Percentiles rank a stretch among this genome's conserved stretches.
Evolutionary conservation across 768 basidiomycete species (phyloP).

Genomic region (Termitomyces sp.): DNA sequence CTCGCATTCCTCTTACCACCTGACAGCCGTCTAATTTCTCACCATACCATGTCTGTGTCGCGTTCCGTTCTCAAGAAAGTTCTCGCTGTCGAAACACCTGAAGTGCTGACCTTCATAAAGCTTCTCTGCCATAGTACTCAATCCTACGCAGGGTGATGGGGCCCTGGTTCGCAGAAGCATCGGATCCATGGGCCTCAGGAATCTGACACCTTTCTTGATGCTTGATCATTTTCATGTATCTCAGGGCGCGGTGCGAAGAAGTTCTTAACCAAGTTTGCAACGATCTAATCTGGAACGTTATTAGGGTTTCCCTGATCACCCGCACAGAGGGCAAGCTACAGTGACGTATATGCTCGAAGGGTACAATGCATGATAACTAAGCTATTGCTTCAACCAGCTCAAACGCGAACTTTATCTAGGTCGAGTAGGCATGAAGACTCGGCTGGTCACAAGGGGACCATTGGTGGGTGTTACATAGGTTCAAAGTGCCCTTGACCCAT

Average conservation of each 20-base stretch:
- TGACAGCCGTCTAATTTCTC: conserved; percentile 9
- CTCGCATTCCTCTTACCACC: conserved; percentile 17
- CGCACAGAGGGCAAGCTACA: conserved; percentile 86
- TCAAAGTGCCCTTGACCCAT: not conserved
- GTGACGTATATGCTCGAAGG: conserved; percentile 91
- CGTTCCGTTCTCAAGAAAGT: conserved; percentile 77
- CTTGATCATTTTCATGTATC: conserved; percentile 77
- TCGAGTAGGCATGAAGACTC: conserved; percentile 89
- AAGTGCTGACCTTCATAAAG: conserved; percentile 38
- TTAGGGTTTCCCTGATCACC: conserved; percentile 90
- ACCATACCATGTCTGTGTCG: conserved; percentile 41
- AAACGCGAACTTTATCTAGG: conserved; percentile 29
- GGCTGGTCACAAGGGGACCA: conserved; percentile 77
- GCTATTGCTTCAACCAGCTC: not conserved
- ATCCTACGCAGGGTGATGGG: conserved; percentile 62
- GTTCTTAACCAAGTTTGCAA: not conserved
- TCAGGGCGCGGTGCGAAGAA: conserved; percentile 58
- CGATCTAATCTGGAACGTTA: not conserved
- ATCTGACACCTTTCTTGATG: conserved; percentile 91
- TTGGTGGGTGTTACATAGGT: conserved; percentile 33
- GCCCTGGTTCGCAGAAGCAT: conserved; percentile 86
- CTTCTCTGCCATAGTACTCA: not conserved
- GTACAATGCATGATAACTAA: conserved; percentile 27
- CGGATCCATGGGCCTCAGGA: conserved; percentile 69
- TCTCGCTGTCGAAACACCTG: conserved; percentile 70